These are phyloP conservation scores for Atractiella rhizophila DNA, from an alignment of 768 basidiomycete species.

Conservation along the genomic window DNA sequence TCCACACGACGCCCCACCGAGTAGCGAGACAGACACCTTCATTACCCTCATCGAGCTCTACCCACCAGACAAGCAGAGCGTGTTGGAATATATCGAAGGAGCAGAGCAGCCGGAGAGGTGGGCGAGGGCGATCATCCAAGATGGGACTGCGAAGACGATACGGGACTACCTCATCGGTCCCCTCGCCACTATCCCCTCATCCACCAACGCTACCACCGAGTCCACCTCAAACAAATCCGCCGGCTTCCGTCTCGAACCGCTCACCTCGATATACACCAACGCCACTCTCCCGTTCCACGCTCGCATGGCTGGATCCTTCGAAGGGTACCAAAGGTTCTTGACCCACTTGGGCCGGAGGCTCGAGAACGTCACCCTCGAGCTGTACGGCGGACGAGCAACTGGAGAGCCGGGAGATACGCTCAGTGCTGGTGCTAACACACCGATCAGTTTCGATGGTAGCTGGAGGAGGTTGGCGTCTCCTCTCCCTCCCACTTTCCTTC, in stretches of 20 bases:
- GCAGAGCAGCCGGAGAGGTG: no score
- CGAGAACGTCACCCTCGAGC: conserved; percentile 23
- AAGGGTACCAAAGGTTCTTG: background rate
- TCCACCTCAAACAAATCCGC: conserved; percentile 26
- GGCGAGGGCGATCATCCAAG: conserved; percentile 33
- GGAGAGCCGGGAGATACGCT: conserved; percentile 32
- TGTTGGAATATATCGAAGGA: no score
- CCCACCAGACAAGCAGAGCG: no score
- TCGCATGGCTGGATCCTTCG: conserved; percentile 19
- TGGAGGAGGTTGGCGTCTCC: conserved; percentile 33
- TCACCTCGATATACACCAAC: conserved; percentile 32
- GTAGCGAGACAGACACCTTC: no score
- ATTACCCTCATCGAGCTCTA: no score
- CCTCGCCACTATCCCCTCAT: no score
- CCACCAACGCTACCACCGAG: no score
- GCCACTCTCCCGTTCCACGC: conserved; percentile 33
- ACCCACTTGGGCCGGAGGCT: no score
- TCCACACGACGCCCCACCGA: no score
- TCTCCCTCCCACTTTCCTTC: no score
- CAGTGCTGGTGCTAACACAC: conserved; percentile 27
- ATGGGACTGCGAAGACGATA: conserved; percentile 28
- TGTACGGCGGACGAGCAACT: conserved; percentile 28
- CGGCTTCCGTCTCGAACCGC: conserved; percentile 24
- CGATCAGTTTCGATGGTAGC: conserved; percentile 36
- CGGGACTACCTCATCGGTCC: conserved; percentile 37